These are phyloP conservation scores for Aureobasidium sp. DNA, from an alignment of 2,329 filamentous ascomycete species.

Conservation along the genomic window DNA sequence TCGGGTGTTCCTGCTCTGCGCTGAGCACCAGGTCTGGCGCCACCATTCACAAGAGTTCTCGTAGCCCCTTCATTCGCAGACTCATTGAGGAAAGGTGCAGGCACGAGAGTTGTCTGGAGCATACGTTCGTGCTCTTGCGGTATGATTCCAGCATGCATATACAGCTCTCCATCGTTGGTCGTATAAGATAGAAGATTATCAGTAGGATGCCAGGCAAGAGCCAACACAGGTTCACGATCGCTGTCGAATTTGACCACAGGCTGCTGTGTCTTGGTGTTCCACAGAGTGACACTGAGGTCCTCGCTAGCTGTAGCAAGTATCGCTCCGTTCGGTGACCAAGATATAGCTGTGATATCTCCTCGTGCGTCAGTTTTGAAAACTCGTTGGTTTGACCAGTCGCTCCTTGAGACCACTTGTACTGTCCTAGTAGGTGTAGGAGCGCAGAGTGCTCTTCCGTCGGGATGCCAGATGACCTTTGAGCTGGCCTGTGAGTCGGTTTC, in stretches of 20 bases:
- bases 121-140: slow-evolving; percentile 40
- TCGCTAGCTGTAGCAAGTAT: slow-evolving; percentile 60
- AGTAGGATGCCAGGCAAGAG: slow-evolving; percentile 82
- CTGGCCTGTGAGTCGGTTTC: slow-evolving; percentile 71
- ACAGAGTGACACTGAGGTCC: slow-evolving; percentile 60
- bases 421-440: slow-evolving; percentile 73
- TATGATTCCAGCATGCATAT: slow-evolving; percentile 68
- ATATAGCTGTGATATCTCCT: slow-evolving; percentile 74
- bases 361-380: slow-evolving; percentile 71
- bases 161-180: slow-evolving; percentile 85
- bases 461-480: slow-evolving; percentile 78
- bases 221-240: slow-evolving; percentile 62
- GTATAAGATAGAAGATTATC: slow-evolving; percentile 88
- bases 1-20: slow-evolving; percentile 56
- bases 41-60: slow-evolving; percentile 46
- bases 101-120: slow-evolving; percentile 51
- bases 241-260: slow-evolving; percentile 72
- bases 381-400: slow-evolving; percentile 82
- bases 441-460: slow-evolving; percentile 85
- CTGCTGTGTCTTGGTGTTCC: slow-evolving; percentile 83
- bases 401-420: slow-evolving; percentile 77
- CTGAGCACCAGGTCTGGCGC: slow-evolving; percentile 43
- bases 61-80: slow-evolving; percentile 60
- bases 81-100: slow-evolving; percentile 79
- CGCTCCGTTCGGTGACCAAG: slow-evolving; percentile 93